Evolutionary conservation across 805 yeast species (phyloP), one percentile per base, ranked within the genome.

Genomic region (Saccharomycopsis amapae): DNA sequence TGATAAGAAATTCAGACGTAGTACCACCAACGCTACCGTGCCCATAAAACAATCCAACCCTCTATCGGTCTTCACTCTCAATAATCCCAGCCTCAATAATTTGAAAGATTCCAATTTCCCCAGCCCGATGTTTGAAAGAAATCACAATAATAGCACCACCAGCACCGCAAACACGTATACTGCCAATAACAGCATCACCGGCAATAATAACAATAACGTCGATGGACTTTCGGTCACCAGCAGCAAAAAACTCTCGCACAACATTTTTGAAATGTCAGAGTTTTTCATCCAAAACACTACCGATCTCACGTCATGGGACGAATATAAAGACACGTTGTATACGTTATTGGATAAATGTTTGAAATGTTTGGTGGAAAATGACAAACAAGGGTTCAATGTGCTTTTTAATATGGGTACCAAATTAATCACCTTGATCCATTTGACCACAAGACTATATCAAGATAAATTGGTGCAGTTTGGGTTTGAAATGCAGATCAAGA

Each of bases 271-370:
- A 19, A 44, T 54, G 38, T 68, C 69, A 4, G 70, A 63, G 9
- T 51, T 76, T 7, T 82, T 81, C 57, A 80, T 79, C 56, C 68
- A 68, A 46, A 79, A 79, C 48, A 72, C 78, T 10, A 61, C 73
- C 9, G 90, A 84, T 58, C 64, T 81, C 20, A 63, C 68, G 18
- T 66, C 68, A 9, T 84, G 90, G 90, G 65, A 75, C 3, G 76
- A 71, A 19, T 59, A 81, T 34, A 65, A 68, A 37, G 73, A 71
- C 40, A 65, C 69, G 4, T 69, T 79, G 40, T 60, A 68, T 13
- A 71, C 65, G 52, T 66, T 75, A 38, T 61, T 79, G 12, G 74
- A 72, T 22, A 58, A 73, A 47, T 62, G 78, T 0, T 59, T 70
- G 42, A 76, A 73, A 42, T 72, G 82, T 10, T 62, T 84, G 23